A percentile compares a stretch with the other conserved stretches of the same genome.
These are phyloP conservation scores for Tolypocladium inflatum DNA, from an alignment of 2,329 filamentous ascomycete genomes.

Conservation along the genomic window DNA sequence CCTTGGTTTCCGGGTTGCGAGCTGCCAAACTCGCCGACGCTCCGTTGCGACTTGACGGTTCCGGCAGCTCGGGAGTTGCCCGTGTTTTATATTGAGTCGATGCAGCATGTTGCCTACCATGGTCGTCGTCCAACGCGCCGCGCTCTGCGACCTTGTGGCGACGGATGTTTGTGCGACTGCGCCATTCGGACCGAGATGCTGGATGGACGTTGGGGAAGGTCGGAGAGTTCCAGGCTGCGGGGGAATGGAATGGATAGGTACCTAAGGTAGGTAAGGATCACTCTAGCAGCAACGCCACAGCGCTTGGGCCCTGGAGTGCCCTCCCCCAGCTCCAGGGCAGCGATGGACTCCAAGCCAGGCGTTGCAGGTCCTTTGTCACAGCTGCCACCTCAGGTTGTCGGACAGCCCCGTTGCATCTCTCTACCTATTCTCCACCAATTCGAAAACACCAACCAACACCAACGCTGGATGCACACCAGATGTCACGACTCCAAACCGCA, in stretches of 20 bases:
- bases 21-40: not conserved
- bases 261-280: too few species aligned
- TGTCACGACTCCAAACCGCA: not conserved
- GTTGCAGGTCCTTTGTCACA: too few species aligned
- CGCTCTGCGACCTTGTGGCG: not conserved
- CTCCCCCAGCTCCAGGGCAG: too few species aligned
- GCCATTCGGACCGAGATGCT: not conserved
- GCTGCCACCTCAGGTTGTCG: too few species aligned
- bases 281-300: too few species aligned
- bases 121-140: not conserved
- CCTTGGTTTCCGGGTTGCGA: not conserved
- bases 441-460: not conserved
- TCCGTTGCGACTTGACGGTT: not conserved
- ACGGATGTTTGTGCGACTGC: not conserved
- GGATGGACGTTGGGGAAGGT: too few species aligned
- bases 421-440: too few species aligned
- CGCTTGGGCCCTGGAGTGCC: too few species aligned
- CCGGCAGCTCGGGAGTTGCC: not conserved
- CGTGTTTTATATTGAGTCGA: not conserved
- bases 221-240: too few species aligned
- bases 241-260: too few species aligned
- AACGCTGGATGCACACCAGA: not conserved
- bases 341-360: too few species aligned
- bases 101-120: not conserved
- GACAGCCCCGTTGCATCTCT: too few species aligned